These are phyloP conservation scores for Echium plantagineum DNA, from an alignment of 257 asterid species.

Conservation along the genomic window DNA sequence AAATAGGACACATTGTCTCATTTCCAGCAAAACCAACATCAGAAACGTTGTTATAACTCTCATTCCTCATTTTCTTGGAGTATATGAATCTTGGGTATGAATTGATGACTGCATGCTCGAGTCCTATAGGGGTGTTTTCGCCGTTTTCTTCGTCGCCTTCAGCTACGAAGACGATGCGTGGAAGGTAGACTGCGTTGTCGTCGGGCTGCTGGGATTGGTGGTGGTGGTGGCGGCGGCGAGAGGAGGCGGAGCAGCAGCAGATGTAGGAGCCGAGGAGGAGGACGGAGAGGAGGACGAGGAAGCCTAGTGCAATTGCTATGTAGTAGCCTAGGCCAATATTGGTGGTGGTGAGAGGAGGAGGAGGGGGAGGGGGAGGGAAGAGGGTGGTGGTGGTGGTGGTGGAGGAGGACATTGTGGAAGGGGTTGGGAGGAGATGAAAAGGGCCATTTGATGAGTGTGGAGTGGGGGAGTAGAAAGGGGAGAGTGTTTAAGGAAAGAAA, in stretches of 20 bases:
- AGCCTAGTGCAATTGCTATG: constrained; percentile 67
- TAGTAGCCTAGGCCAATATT: constrained; percentile 64
- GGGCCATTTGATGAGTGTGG: constrained; percentile 39
- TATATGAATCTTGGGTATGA: constrained; percentile 68
- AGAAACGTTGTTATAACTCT: neutral
- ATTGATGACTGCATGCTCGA: constrained; percentile 69
- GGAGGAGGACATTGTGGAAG: constrained; percentile 35
- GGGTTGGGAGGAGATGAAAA: constrained; percentile 5
- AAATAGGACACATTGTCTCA: constrained; percentile 67
- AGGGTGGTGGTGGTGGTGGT: constrained; percentile 28
- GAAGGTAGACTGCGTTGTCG: constrained; percentile 58
- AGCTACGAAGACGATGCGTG: constrained; percentile 70
- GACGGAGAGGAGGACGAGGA: constrained; percentile 69
- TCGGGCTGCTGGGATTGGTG: neutral
- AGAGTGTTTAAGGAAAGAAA: constrained; percentile 1
- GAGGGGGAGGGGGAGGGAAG: constrained; percentile 24
- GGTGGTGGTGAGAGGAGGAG: constrained; percentile 36
- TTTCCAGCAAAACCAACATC: constrained; percentile 11
- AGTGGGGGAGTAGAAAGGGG: constrained; percentile 7
- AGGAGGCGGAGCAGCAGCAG: constrained; percentile 64
- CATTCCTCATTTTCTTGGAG: constrained; percentile 28
- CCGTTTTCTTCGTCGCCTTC: constrained; percentile 54
- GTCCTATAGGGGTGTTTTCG: constrained; percentile 49
- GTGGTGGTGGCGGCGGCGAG: constrained; percentile 37
- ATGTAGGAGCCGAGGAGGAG: constrained; percentile 62